A percentile compares a stretch with the other conserved stretches of the same genome.
Evolutionary conservation across 805 yeast species (phyloP).

Genomic region (Lipomyces yamanashiensis): DNA sequence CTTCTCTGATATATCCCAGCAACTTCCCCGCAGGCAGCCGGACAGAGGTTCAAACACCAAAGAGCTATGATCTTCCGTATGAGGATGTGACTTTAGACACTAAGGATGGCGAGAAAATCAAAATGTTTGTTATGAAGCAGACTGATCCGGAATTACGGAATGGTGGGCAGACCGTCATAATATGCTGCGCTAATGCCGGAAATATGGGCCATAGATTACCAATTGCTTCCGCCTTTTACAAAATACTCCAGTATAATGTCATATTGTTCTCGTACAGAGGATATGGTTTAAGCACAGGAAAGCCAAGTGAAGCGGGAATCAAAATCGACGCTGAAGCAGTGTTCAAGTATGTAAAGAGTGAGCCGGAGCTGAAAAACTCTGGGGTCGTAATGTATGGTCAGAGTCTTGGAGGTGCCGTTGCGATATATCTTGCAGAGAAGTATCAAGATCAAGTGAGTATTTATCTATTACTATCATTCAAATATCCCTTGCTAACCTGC

Average conservation of each 20-base stretch:
- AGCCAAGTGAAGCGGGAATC: constrained; percentile 75
- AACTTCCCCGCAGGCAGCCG: constrained; percentile 72
- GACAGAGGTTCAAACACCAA: constrained; percentile 76
- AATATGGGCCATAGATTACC: constrained; percentile 92
- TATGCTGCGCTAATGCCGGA: constrained; percentile 93
- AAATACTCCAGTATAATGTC: constrained; percentile 32
- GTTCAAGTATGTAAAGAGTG: constrained; percentile 59
- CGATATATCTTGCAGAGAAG: constrained; percentile 72
- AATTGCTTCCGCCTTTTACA: constrained; percentile 69
- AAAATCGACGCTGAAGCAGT: constrained; percentile 81
- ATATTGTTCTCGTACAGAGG: constrained; percentile 89
- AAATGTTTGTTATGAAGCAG: constrained; percentile 60
- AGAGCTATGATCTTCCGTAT: constrained; percentile 65
- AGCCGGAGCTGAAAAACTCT: constrained; percentile 57
- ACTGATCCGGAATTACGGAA: constrained; percentile 20
- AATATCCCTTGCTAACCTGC: neutral
- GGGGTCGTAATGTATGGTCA: constrained; percentile 79
- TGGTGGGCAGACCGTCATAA: constrained; percentile 60
- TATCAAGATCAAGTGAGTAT: constrained; percentile 48
- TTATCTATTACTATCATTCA: neutral
- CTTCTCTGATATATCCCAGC: constrained; percentile 79
- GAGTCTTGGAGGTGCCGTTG: constrained; percentile 94
- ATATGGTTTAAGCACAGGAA: constrained; percentile 52
- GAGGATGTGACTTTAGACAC: constrained; percentile 66
- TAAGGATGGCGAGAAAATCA: constrained; percentile 68